phyloP scores from a whole-genome alignment of 495 filamentous ascomycete species.

The Penicillium verhagenii region DNA sequence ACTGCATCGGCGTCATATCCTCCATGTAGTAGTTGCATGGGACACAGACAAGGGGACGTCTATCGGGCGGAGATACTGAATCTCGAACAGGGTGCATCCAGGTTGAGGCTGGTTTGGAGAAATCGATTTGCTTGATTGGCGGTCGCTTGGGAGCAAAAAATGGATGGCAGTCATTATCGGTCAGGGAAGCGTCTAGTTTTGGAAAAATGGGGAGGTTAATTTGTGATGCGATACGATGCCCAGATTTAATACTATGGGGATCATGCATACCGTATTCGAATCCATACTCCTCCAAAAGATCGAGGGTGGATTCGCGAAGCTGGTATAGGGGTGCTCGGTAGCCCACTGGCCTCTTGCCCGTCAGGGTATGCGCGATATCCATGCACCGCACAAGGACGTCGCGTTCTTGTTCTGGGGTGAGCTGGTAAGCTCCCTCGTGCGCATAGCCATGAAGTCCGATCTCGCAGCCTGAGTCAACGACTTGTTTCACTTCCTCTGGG shows the following conservation, averaged over 20 bases:
- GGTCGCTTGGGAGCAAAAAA: conserved; percentile 52
- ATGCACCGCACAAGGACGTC: conserved; percentile 58
- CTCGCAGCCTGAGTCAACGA: conserved; percentile 57
- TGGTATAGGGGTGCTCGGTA: conserved; percentile 62
- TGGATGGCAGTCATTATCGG: conserved; percentile 53
- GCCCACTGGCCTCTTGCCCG: conserved; percentile 53
- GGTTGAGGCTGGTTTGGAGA: conserved; percentile 41
- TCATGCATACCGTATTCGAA: conserved; percentile 51
- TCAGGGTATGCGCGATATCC: conserved; percentile 44
- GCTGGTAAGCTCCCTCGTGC: conserved; percentile 56
- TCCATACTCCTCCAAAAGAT: conserved; percentile 52
- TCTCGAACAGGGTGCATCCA: conserved; percentile 58
- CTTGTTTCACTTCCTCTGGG: conserved; percentile 49
- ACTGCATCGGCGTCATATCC: conserved; percentile 58
- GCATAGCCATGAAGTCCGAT: conserved; percentile 62
- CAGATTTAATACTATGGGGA: neutral
- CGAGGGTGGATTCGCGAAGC: conserved; percentile 52
- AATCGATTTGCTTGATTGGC: conserved; percentile 51
- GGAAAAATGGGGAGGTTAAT: neutral
- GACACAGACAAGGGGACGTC: conserved; percentile 47
- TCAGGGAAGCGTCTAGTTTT: conserved; percentile 50
- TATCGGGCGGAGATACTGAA: conserved; percentile 21
- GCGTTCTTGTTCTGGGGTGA: conserved; percentile 56
- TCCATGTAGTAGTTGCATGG: conserved; percentile 58
- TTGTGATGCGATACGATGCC: neutral